These are phyloP conservation scores for Phyllostachys edulis DNA, from an alignment of 176 grass and related monocot genomes.

Conservation along the genomic window DNA sequence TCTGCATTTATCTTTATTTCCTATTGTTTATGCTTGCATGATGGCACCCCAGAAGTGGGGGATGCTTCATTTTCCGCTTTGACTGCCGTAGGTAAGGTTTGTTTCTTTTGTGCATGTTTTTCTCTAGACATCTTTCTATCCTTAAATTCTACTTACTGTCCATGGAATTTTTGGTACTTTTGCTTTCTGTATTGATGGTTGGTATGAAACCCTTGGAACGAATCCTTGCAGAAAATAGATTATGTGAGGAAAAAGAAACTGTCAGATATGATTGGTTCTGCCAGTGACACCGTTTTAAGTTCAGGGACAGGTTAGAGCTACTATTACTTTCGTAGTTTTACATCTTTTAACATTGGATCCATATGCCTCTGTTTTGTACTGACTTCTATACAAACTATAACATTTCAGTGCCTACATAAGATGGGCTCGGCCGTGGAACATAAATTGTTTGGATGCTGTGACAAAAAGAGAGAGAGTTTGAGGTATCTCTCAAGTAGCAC, in stretches of 20 bases:
- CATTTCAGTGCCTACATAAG: slow-evolving; percentile 39
- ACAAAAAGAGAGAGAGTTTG: no score
- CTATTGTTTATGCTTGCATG: slow-evolving; percentile 76
- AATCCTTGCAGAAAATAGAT: slow-evolving; percentile 86
- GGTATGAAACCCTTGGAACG: slow-evolving; percentile 95
- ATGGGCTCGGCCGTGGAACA: no score
- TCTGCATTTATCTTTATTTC: background rate
- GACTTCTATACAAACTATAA: background rate
- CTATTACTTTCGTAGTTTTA: background rate
- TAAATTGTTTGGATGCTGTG: no score
- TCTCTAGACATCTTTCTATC: background rate
- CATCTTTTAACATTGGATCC: background rate
- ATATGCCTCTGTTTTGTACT: slow-evolving; percentile 13
- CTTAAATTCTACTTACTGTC: background rate
- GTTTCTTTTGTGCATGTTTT: background rate
- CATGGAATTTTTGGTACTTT: slow-evolving; percentile 1
- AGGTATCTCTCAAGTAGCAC: no score
- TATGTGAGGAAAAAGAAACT: slow-evolving; percentile 98
- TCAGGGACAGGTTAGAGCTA: slow-evolving; percentile 59
- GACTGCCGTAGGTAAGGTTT: slow-evolving; percentile 90
- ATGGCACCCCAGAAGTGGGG: slow-evolving; percentile 90
- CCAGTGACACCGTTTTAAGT: slow-evolving; percentile 45
- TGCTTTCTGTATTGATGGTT: slow-evolving; percentile 75
- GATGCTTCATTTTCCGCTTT: slow-evolving; percentile 87
- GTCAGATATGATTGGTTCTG: slow-evolving; percentile 91